phyloP scores from a whole-genome alignment of 306 rosid genomes.

The Hippophae rhamnoides region DNA sequence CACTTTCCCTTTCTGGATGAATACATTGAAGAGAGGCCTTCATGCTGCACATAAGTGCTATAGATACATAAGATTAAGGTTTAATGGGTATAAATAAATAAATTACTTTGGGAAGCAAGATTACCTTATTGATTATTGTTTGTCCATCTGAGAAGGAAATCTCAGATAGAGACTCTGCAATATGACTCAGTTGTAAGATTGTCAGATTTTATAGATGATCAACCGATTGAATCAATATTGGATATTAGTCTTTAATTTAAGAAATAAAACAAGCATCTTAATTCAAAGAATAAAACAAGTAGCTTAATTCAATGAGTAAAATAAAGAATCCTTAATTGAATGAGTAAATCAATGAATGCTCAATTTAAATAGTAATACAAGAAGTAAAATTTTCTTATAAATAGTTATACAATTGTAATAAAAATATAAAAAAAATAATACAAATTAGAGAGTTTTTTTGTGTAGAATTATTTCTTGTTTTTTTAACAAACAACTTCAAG shows the following conservation, averaged over 20 bases:
- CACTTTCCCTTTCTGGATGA: slow-evolving; percentile 83
- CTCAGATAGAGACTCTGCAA: slow-evolving; percentile 79
- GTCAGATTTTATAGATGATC: slow-evolving; percentile 85
- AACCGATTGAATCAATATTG: slow-evolving; percentile 82
- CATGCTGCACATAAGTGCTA: slow-evolving; percentile 47
- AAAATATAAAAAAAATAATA: too few species aligned
- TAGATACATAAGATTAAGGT: slow-evolving; percentile 17
- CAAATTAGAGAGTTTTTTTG: too few species aligned
- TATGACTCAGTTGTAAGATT: slow-evolving; percentile 89
- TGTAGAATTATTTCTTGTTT: too few species aligned
- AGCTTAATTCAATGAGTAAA: too few species aligned
- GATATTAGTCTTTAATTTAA: too few species aligned
- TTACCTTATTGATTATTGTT: slow-evolving; percentile 58
- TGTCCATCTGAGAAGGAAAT: slow-evolving; percentile 76
- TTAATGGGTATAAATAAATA: slow-evolving; percentile 10
- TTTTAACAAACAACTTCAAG: slow-evolving; percentile 83
- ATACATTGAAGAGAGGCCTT: slow-evolving; percentile 54
- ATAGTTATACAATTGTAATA: too few species aligned
- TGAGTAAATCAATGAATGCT: too few species aligned
- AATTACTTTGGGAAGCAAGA: slow-evolving; percentile 16
- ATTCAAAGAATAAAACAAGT: too few species aligned
- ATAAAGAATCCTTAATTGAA: too few species aligned
- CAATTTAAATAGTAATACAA: too few species aligned
- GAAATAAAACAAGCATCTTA: too few species aligned
- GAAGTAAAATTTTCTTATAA: too few species aligned